Base-by-base conservation (phyloP, 805 yeast species). In the Wickerhamomyces xylosicus region DNA sequence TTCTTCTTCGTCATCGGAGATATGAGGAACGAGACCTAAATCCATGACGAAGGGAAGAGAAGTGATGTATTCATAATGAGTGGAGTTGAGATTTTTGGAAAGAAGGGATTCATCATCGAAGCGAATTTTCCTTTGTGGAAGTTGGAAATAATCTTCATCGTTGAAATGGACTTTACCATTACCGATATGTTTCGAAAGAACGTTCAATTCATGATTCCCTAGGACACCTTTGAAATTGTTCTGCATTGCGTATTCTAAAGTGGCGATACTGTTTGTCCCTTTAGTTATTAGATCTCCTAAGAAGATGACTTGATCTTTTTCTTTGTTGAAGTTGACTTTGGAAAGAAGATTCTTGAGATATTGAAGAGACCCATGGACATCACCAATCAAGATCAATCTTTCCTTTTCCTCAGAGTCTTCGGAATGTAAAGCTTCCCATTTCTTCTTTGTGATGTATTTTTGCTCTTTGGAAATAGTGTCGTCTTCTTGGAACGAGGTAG, bases 261-360 rank as follows among this genome's bases (percentile, higher is more conserved):
- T 86, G 31, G 71, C 72, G 13, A 72, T 45, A 1, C 95, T 82
- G 41, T 82, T 76, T 5, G 83, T 79, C 1, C 97, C 97, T 54
- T 89, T 90, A 37, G 86, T 69, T 15, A 85, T 65, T 56, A 87
- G 85, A 54, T 89, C 97, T 4, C 97, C 97, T 17, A 87, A 58
- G 18, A 87, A 62, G 2, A 89, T 60, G 13, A 87, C 64, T 34
- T 71, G 71, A 54, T 85, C 94, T 8, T 56, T 49, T 17, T 63
- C 50, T 14, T 57, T 54, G 41, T 74, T 64, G 49, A 66, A 74
- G 11, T 67, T 57, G 17, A 74, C 49, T 49, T 74, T 69, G 8
- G 64, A 49, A 40, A 89, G 59, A 32, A 90, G 62, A 36, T 65
- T 59, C 41, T 56, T 54, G 40, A 87, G 61, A 49, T 74, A 75